Percentiles rank a stretch among this genome's conserved stretches.
Evolutionary conservation across 2,329 filamentous ascomycete species (phyloP).

Genomic region (Lecanicillium sp.): DNA sequence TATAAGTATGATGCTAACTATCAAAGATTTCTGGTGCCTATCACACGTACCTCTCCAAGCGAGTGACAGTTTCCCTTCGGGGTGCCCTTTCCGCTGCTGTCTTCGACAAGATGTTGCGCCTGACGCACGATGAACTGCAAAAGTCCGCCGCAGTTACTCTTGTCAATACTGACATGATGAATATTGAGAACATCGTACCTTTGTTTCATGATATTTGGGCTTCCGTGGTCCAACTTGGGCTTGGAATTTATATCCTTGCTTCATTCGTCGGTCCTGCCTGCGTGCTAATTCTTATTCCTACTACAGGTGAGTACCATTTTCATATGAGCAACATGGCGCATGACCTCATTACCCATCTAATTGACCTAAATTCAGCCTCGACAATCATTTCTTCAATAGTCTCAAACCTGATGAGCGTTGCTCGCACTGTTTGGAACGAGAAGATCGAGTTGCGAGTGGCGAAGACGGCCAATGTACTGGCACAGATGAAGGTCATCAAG

Average conservation of each 20-base stretch:
- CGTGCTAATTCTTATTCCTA: background rate
- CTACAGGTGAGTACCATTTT: too few relatives aligned
- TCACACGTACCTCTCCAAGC: background rate
- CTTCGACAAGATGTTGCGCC: background rate
- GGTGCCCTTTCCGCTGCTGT: background rate
- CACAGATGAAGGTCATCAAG: slow-evolving; percentile 5
- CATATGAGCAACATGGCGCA: too few relatives aligned
- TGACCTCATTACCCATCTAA: too few relatives aligned
- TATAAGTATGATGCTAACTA: too few relatives aligned
- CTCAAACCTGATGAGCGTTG: slow-evolving; percentile 3
- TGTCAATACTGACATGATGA: slow-evolving; percentile 1
- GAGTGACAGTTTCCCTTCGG: background rate
- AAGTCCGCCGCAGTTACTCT: slow-evolving; percentile 1
- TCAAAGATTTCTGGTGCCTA: background rate
- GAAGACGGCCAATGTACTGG: slow-evolving; percentile 1
- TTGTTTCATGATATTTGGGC: background rate
- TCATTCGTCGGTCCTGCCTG: background rate
- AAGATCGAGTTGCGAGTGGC: slow-evolving; percentile 1
- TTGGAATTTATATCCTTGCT: background rate
- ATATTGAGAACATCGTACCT: background rate
- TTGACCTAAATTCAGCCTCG: background rate
- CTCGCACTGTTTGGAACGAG: slow-evolving; percentile 4
- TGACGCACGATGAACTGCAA: background rate
- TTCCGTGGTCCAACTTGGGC: background rate
- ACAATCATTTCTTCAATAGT: background rate